phyloP scores from a whole-genome alignment of 169 alveolate genomes.

The Miamiensis avidus region DNA sequence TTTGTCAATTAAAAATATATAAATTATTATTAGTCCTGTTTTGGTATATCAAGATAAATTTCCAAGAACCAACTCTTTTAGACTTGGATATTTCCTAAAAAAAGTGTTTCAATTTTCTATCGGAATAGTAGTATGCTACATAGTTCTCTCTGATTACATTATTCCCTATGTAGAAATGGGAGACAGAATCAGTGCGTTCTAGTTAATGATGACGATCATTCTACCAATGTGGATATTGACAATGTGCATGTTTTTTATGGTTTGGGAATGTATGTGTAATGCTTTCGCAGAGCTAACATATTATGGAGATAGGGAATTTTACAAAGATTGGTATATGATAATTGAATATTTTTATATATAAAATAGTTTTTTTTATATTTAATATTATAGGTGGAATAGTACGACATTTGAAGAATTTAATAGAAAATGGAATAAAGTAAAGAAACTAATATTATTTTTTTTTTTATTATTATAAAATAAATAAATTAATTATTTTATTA shows the following conservation, averaged over 20 bases:
- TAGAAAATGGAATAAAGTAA: conserved; percentile 79
- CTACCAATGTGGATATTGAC: conserved; percentile 19
- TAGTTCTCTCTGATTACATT: conserved; percentile 29
- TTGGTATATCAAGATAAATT: conserved; percentile 32
- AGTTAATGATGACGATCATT: conserved; percentile 1
- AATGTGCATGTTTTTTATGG: conserved; percentile 53
- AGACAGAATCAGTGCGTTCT: conserved; percentile 5
- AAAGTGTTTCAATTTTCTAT: conserved; percentile 19
- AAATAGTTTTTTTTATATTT: not conserved
- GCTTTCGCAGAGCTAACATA: conserved; percentile 75
- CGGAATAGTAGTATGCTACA: conserved; percentile 8
- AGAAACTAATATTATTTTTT: too few relatives aligned
- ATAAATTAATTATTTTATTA: too few relatives aligned
- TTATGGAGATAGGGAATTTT: conserved; percentile 82
- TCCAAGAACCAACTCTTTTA: conserved; percentile 32
- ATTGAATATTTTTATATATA: too few relatives aligned
- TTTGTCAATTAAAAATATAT: too few relatives aligned
- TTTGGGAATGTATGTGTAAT: conserved; percentile 75
- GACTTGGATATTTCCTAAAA: conserved; percentile 30
- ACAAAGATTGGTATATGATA: conserved; percentile 66
- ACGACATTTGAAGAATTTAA: conserved; percentile 76
- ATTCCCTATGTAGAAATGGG: conserved; percentile 25
- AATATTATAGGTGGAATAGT: conserved; percentile 82
- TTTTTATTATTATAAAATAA: too few relatives aligned
- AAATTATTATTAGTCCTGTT: conserved; percentile 35